Percentiles rank a stretch among this genome's conserved stretches.
phyloP scores from a whole-genome alignment of 192 early-diverging fungal genomes.

The Gigaspora rosea region DNA sequence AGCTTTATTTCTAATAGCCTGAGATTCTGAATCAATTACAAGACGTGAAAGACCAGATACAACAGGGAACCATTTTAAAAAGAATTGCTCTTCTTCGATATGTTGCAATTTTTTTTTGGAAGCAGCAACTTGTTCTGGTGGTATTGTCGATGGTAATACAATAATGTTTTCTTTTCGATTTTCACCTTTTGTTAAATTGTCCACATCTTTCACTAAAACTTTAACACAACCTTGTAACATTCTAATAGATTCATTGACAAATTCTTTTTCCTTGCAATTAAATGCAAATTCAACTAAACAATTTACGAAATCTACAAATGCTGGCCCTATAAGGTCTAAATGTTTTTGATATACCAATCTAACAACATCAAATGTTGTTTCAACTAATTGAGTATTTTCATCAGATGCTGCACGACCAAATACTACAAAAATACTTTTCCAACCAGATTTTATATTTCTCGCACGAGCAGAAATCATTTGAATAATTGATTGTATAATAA shows the following conservation, averaged over 20 bases:
- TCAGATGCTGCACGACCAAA: slow-evolving; percentile 71
- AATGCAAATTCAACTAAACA: slow-evolving; percentile 53
- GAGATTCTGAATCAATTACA: slow-evolving; percentile 48
- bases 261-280: slow-evolving; percentile 46
- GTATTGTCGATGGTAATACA: slow-evolving; percentile 61
- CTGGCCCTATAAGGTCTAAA: slow-evolving; percentile 48
- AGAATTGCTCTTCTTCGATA: slow-evolving; percentile 49
- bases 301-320: slow-evolving; percentile 52
- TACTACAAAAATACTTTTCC: slow-evolving; percentile 70
- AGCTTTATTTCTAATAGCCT: slow-evolving; percentile 52
- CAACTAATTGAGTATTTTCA: slow-evolving; percentile 49
- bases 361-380: slow-evolving; percentile 45
- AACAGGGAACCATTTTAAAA: slow-evolving; percentile 53
- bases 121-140: slow-evolving; percentile 55
- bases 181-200: slow-evolving; percentile 30
- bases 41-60: slow-evolving; percentile 49
- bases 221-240: slow-evolving; percentile 47
- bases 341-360: slow-evolving; percentile 50
- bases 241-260: slow-evolving; percentile 61
- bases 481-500: slow-evolving; percentile 72
- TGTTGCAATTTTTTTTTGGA: slow-evolving; percentile 35
- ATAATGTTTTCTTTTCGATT: slow-evolving; percentile 37
- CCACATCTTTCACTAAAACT: slow-evolving; percentile 39
- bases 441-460: slow-evolving; percentile 79
- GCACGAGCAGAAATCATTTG: slow-evolving; percentile 76